Percentiles rank a stretch among this genome's conserved stretches.
Conservation (phyloP, 2,329 filamentous ascomycete species). For the Whalleya microplaca region DNA sequence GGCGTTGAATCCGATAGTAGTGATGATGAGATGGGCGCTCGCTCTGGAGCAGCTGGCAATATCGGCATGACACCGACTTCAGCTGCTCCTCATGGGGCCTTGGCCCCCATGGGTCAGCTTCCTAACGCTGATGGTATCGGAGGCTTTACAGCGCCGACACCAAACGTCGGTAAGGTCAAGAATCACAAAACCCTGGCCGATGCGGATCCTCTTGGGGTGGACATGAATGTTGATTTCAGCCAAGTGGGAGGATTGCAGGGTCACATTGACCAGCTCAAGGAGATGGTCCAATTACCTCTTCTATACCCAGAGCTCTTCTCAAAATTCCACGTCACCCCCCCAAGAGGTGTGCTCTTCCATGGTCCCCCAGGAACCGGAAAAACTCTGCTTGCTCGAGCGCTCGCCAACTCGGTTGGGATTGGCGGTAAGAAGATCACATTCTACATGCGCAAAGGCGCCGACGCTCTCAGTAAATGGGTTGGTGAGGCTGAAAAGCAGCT, state of each 20-base stretch:
- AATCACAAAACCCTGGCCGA: constrained; percentile 91
- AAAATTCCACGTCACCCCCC: constrained; percentile 89
- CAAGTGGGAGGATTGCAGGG: constrained; percentile 90
- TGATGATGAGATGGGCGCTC: constrained; percentile 82
- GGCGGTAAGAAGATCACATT: constrained; percentile 96
- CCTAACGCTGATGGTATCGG: constrained; percentile 45
- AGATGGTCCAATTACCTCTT: constrained; percentile 95
- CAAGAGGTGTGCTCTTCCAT: constrained; percentile 93
- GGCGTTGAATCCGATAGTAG: constrained; percentile 94
- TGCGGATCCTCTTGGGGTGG: constrained; percentile 91
- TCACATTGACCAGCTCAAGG: constrained; percentile 96
- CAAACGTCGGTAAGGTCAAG: constrained; percentile 91
- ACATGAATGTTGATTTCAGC: constrained; percentile 90
- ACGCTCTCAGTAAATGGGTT: constrained; percentile 98
- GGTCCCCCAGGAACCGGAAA: constrained; percentile 97
- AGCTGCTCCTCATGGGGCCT: constrained; percentile 49
- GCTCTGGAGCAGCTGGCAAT: constrained; percentile 61
- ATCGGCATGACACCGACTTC: constrained; percentile 64
- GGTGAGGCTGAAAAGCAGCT: constrained; percentile 97
- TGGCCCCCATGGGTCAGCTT: constrained; percentile 43
- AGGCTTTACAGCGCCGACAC: constrained; percentile 54
- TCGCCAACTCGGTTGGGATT: constrained; percentile 87
- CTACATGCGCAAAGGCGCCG: constrained; percentile 98
- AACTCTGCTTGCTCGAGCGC: constrained; percentile 89
- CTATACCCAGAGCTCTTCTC: constrained; percentile 94